These are phyloP conservation scores for Cercospora zeae-maydis DNA, from an alignment of 2,329 filamentous ascomycete genomes.

Conservation along the genomic window DNA sequence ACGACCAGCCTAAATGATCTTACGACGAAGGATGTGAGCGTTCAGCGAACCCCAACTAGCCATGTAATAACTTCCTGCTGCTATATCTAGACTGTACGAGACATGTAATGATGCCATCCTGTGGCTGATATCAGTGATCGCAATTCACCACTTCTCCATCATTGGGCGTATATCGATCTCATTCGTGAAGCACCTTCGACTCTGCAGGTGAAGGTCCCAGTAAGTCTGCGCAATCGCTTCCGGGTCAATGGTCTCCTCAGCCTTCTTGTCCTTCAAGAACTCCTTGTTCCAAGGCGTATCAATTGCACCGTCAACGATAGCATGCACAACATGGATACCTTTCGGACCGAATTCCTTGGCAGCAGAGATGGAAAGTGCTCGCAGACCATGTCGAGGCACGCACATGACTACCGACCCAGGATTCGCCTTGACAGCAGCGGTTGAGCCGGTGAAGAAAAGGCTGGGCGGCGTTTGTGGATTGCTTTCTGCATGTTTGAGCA, in stretches of 20 bases:
- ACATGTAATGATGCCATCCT: not conserved
- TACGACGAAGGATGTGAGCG: not conserved
- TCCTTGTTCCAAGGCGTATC: slow-evolving; percentile 68
- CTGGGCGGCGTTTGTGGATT: slow-evolving; percentile 63
- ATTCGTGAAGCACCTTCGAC: slow-evolving; percentile 70
- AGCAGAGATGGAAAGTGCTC: slow-evolving; percentile 66
- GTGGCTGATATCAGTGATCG: not conserved
- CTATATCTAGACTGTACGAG: not conserved
- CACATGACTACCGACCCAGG: slow-evolving; percentile 55
- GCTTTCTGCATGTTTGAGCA: slow-evolving; percentile 56
- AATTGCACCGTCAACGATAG: slow-evolving; percentile 72
- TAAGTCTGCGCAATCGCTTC: slow-evolving; percentile 84
- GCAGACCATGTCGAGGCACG: slow-evolving; percentile 49
- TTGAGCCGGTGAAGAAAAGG: slow-evolving; percentile 82
- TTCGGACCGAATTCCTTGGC: slow-evolving; percentile 78
- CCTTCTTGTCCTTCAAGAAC: slow-evolving; percentile 50
- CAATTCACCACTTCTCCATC: slow-evolving; percentile 69
- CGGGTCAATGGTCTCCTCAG: slow-evolving; percentile 65
- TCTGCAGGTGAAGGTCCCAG: slow-evolving; percentile 78
- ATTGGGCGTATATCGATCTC: slow-evolving; percentile 76
- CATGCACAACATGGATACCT: slow-evolving; percentile 76
- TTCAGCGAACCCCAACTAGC: not conserved
- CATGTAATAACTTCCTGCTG: not conserved
- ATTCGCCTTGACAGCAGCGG: slow-evolving; percentile 69
- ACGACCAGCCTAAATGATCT: not conserved